Percentiles rank a stretch among this genome's conserved stretches.
Evolutionary conservation across 257 asterid genomes (phyloP).

Genomic region (Nicotiana tomentosiformis): DNA sequence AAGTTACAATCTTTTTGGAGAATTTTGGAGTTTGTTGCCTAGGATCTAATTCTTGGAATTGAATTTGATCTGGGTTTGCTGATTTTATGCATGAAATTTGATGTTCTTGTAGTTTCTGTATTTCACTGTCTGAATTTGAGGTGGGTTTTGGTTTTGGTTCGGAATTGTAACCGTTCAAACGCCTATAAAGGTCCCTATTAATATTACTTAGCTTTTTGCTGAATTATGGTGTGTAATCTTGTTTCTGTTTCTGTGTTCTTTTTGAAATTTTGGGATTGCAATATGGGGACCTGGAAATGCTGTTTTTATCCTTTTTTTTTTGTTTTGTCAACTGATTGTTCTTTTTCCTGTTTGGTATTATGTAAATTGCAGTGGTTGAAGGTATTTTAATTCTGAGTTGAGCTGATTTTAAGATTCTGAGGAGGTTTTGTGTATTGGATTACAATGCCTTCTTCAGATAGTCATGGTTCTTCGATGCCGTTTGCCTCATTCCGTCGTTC

Average conservation of each 20-base stretch:
- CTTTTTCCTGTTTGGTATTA: not conserved
- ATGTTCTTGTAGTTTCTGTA: conserved; percentile 1
- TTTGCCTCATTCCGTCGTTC: conserved; percentile 85
- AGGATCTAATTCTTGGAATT: not conserved
- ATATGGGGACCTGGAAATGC: not conserved
- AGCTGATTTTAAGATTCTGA: not conserved
- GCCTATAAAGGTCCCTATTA: not conserved
- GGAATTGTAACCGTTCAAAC: not conserved
- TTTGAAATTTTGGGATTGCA: not conserved
- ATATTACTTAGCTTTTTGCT: not conserved
- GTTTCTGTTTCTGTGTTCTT: not conserved
- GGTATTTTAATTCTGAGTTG: not conserved
- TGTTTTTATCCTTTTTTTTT: not conserved
- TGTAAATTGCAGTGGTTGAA: conserved; percentile 4
- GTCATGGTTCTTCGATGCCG: conserved; percentile 50
- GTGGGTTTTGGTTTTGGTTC: conserved; percentile 1
- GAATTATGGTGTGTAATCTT: conserved; percentile 6
- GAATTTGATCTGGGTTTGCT: conserved; percentile 6
- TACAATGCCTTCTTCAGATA: conserved; percentile 70
- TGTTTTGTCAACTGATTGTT: not conserved
- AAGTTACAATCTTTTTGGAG: not conserved
- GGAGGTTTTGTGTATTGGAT: conserved; percentile 16
- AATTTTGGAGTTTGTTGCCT: not conserved
- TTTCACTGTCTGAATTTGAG: not conserved
- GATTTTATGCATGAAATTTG: not conserved